A percentile compares a stretch with the other conserved stretches of the same genome.
phyloP scores from a whole-genome alignment of 345 rosid genomes.

The Gossypium thurberi region DNA sequence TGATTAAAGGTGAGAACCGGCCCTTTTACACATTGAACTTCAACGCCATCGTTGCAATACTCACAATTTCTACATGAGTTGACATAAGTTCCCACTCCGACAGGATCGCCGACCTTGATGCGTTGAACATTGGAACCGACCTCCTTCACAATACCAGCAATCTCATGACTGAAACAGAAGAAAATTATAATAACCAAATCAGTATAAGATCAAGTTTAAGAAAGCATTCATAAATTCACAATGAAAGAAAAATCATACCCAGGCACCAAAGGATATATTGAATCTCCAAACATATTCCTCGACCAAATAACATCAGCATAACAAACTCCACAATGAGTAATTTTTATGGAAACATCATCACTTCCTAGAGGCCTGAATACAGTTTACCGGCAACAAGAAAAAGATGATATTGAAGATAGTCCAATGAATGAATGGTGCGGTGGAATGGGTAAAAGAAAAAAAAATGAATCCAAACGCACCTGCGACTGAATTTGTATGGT shows the following conservation, averaged over 20 bases:
- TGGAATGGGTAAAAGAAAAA: neutral
- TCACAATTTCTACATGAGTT: slow-evolving; percentile 79
- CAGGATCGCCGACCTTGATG: slow-evolving; percentile 73
- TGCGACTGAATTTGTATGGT: slow-evolving; percentile 58
- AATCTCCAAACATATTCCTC: slow-evolving; percentile 47
- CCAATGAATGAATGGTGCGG: neutral
- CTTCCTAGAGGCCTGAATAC: slow-evolving; percentile 44
- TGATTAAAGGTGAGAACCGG: slow-evolving; percentile 54
- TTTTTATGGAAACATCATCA: slow-evolving; percentile 65
- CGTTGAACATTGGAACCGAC: slow-evolving; percentile 60
- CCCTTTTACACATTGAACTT: slow-evolving; percentile 53
- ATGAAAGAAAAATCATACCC: slow-evolving; percentile 45
- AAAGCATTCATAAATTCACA: neutral
- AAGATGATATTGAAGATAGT: neutral
- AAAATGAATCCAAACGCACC: slow-evolving; percentile 24
- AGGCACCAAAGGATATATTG: slow-evolving; percentile 82
- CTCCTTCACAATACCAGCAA: slow-evolving; percentile 71
- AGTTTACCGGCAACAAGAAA: no score
- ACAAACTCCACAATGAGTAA: slow-evolving; percentile 91
- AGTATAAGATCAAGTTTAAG: slow-evolving; percentile 10
- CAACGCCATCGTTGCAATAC: slow-evolving; percentile 46
- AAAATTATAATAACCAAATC: neutral
- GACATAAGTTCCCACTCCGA: slow-evolving; percentile 89
- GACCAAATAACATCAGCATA: slow-evolving; percentile 82
- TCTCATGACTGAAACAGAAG: slow-evolving; percentile 60